Percentiles rank a stretch among this genome's conserved stretches.
These are phyloP conservation scores for Podospora fimiseda DNA, from an alignment of 495 filamentous ascomycete genomes.

Conservation along the genomic window DNA sequence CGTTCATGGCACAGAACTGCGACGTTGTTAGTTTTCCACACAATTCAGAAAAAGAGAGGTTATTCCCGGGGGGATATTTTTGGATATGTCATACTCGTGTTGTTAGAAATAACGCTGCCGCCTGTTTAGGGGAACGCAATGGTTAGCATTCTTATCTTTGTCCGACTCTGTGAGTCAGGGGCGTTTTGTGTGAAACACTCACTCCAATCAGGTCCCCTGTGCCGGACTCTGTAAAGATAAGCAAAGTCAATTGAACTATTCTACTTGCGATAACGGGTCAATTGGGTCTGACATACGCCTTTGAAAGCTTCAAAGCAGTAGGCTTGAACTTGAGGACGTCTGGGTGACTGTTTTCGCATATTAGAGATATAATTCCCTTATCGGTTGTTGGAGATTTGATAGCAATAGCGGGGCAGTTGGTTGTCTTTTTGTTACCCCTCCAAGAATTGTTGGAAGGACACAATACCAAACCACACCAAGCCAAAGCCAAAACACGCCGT, in stretches of 20 bases:
- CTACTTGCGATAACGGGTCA: conserved; percentile 7
- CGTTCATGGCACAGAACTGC: conserved; percentile 94
- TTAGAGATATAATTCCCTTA: no score
- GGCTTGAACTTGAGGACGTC: conserved; percentile 97
- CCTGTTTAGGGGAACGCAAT: conserved; percentile 44
- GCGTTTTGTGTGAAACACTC: conserved; percentile 36
- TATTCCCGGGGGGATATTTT: background rate
- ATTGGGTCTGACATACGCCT: conserved; percentile 61
- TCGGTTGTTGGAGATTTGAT: conserved; percentile 17
- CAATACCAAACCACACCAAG: background rate
- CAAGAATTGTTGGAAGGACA: background rate
- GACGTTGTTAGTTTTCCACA: conserved; percentile 15
- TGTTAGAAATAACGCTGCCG: conserved; percentile 80
- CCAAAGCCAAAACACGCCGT: background rate
- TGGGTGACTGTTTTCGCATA: conserved; percentile 71
- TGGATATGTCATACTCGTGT: conserved; percentile 61
- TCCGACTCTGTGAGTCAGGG: conserved; percentile 19
- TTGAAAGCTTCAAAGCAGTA: conserved; percentile 89
- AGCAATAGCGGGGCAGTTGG: background rate
- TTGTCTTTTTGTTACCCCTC: background rate
- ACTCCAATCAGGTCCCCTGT: conserved; percentile 99
- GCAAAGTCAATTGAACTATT: conserved; percentile 34
- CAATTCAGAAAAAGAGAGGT: background rate
- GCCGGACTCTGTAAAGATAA: conserved; percentile 64
- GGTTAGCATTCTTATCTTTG: conserved; percentile 14